Evolutionary conservation across 176 grass and related monocot genomes (phyloP).

Genomic region (Oryza glumipatula): DNA sequence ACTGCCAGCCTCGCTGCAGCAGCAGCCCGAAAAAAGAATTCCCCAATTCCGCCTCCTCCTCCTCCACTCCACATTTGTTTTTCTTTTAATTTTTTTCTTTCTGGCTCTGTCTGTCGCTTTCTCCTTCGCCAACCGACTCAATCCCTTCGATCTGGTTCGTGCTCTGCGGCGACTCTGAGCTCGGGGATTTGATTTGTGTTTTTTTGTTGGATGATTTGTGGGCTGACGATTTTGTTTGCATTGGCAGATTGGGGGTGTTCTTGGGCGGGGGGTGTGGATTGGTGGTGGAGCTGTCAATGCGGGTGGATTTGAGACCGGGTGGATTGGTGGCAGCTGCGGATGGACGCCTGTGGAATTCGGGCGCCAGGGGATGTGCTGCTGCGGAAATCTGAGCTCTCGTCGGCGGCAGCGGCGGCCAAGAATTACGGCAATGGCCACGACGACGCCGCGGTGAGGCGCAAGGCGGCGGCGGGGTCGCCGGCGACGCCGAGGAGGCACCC

Average conservation of each 20-base stretch:
- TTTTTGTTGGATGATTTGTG: neutral
- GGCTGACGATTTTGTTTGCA: slow-evolving; percentile 35
- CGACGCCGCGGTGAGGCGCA: slow-evolving; percentile 35
- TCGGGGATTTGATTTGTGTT: neutral
- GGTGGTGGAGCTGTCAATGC: slow-evolving; percentile 51
- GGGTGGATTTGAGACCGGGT: slow-evolving; percentile 44
- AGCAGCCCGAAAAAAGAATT: neutral
- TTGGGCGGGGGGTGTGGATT: slow-evolving; percentile 22
- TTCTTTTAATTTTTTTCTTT: neutral
- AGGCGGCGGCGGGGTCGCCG: slow-evolving; percentile 30
- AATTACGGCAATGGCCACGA: slow-evolving; percentile 34
- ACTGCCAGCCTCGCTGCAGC: neutral
- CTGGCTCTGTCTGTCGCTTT: neutral
- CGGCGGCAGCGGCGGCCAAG: slow-evolving; percentile 16
- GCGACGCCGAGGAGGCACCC: slow-evolving; percentile 53
- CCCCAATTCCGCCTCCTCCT: slow-evolving; percentile 31
- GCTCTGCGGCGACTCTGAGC: slow-evolving; percentile 10
- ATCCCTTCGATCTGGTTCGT: slow-evolving; percentile 61
- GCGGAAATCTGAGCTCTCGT: slow-evolving; percentile 57
- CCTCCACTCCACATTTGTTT: neutral
- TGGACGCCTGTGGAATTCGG: slow-evolving; percentile 54
- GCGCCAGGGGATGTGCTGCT: slow-evolving; percentile 18
- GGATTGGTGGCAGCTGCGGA: slow-evolving; percentile 42
- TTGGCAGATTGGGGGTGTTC: slow-evolving; percentile 24
- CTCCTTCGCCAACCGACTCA: slow-evolving; percentile 50